Evolutionary conservation across 768 basidiomycete species (phyloP), one percentile per base, ranked within the genome.

Genomic region (Kwoniella sp.): DNA sequence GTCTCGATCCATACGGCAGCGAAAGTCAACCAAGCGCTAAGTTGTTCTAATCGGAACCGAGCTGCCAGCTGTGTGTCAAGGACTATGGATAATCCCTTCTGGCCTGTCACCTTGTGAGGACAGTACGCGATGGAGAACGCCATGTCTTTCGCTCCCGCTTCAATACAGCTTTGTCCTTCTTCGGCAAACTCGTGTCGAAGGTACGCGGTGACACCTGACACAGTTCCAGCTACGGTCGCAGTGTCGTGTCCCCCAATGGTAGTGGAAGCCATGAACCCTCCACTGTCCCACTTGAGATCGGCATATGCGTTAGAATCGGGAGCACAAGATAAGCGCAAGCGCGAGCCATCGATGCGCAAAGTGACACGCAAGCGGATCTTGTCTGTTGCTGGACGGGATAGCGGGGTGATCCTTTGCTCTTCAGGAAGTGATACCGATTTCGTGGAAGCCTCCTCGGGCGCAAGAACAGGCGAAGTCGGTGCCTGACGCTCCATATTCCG

Each of bases 261-360:
- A 33, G 89, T 77, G 62, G 83, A 87, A 47, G 91, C 73, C 42
- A 90, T 76, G 66, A 96, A 91, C 0, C 90, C 91, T 34, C 93
- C 93, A 61, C 88, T 92, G 47, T 93, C 86, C 93, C 93, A 98
- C 40, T 88, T 81, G 28, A 95, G 68, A 1, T 85, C 85, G 12
- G 88, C 89, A 34, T 86, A 79, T n/a, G 95, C 92, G 58, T 92
- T 89, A 45, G 90, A 88, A 65, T 91, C 89, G 0, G 89, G 89
- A 55, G 84, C 83, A 60, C 93, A 96, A 0, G 87, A 88, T 23
- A 98, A 76, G 53, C 87, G 84, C 43, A 98, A 79, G 48, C 80
- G 84, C 0, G 93, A 96, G 65, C 85, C 81, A 67, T 96, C 90
- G 60, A 98, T 93, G 25, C 88, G 87, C 28, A 98, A 79, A 62